A percentile compares a stretch with the other conserved stretches of the same genome.
Evolutionary conservation across 805 yeast species (phyloP).

Genomic region (Groenewaldozyma salmanticensis): DNA sequence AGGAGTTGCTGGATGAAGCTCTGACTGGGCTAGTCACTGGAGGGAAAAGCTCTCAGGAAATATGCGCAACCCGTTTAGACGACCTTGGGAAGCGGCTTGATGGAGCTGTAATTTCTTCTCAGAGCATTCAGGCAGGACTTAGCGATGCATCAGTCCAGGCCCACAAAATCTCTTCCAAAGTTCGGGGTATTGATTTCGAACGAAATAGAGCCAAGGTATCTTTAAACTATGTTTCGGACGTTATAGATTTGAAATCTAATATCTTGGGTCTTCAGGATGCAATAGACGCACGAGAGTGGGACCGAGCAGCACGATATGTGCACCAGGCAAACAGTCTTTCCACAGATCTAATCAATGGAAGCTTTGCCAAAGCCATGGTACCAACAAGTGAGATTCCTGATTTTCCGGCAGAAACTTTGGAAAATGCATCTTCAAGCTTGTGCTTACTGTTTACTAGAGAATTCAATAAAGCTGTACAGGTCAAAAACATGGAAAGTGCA

Average conservation of each 20-base stretch:
- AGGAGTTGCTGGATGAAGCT: background rate
- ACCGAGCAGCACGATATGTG: slow-evolving; percentile 66
- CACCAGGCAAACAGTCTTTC: slow-evolving; percentile 46
- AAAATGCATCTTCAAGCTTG: slow-evolving; percentile 50
- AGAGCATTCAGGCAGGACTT: slow-evolving; percentile 43
- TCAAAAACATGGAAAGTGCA: slow-evolving; percentile 55
- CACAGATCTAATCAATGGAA: slow-evolving; percentile 42
- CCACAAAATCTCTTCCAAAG: slow-evolving; percentile 54
- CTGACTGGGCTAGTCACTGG: slow-evolving; percentile 9
- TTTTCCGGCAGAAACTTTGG: slow-evolving; percentile 49
- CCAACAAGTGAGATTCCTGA: slow-evolving; percentile 86
- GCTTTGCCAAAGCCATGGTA: slow-evolving; percentile 68
- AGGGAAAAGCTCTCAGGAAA: slow-evolving; percentile 13
- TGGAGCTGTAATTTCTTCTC: slow-evolving; percentile 35
- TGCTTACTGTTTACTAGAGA: slow-evolving; percentile 46
- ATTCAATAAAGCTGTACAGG: slow-evolving; percentile 61
- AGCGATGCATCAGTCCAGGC: slow-evolving; percentile 58
- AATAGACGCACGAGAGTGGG: slow-evolving; percentile 60
- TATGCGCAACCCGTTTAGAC: slow-evolving; percentile 20
- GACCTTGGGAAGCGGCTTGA: slow-evolving; percentile 22
- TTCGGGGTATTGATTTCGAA: slow-evolving; percentile 62
- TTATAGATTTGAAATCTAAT: slow-evolving; percentile 55
- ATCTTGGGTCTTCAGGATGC: slow-evolving; percentile 60
- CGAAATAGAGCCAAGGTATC: slow-evolving; percentile 54
- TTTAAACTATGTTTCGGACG: slow-evolving; percentile 52